Percentiles rank a stretch among this genome's conserved stretches.
Conservation (phyloP, 208 protist genomes). For the Acanthamoeba culbertsoni region DNA sequence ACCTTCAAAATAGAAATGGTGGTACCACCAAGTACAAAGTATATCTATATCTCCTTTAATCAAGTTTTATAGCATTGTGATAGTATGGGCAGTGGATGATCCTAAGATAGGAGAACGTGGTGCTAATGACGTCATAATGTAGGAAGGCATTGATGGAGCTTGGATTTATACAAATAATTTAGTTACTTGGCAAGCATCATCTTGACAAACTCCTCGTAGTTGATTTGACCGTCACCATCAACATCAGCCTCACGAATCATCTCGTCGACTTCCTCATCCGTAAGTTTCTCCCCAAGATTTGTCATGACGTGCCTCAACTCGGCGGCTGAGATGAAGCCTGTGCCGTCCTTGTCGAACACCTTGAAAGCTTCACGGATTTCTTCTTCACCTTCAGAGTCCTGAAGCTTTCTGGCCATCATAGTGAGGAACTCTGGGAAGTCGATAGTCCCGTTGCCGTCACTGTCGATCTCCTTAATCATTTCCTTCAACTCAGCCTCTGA, state of each 20-base stretch:
- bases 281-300: conserved; percentile 90
- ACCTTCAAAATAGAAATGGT: no score
- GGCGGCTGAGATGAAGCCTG: conserved; percentile 84
- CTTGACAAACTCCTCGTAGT: conserved; percentile 88
- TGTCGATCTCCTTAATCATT: conserved; percentile 96
- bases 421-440: conserved; percentile 94
- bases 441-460: conserved; percentile 97
- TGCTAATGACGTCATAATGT: no score
- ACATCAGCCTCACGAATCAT: conserved; percentile 88
- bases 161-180: not conserved
- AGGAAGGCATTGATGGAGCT: no score
- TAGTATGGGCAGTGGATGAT: no score
- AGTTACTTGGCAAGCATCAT: conserved; percentile 82
- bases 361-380: conserved; percentile 87
- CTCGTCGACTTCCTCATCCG: conserved; percentile 90
- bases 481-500: conserved; percentile 92
- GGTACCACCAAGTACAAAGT: no score
- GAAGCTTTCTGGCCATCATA: conserved; percentile 84
- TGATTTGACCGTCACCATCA: conserved; percentile 88
- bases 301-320: conserved; percentile 92
- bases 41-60: not conserved
- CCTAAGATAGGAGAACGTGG: no score
- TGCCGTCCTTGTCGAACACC: conserved; percentile 87
- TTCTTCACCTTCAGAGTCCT: conserved; percentile 84
- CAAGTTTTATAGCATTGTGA: not conserved